Evolutionary conservation across 2,329 filamentous ascomycete genomes (phyloP).

Genomic region (Aaosphaeria arxii): DNA sequence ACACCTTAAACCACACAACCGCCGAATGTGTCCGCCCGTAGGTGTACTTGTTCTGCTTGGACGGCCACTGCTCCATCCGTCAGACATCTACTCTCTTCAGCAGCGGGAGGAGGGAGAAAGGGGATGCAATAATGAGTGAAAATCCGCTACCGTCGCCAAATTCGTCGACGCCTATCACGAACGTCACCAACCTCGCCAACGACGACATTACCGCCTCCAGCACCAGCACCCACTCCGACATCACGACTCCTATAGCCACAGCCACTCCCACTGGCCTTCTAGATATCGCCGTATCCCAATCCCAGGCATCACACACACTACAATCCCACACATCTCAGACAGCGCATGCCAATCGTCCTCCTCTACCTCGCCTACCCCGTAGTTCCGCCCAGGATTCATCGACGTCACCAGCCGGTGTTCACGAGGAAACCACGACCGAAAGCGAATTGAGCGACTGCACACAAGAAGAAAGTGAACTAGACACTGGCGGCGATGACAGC

Average conservation of each 20-base stretch:
- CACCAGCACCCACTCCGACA: not conserved
- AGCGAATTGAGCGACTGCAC: slow-evolving; percentile 13
- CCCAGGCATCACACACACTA: slow-evolving; percentile 6
- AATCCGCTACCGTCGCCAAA: slow-evolving; percentile 21
- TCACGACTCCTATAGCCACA: too few relatives aligned
- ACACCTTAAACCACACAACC: not conserved
- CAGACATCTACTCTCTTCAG: slow-evolving; percentile 13
- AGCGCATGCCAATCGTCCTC: slow-evolving; percentile 12
- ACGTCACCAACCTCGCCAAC: slow-evolving; percentile 1
- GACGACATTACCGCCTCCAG: slow-evolving; percentile 6
- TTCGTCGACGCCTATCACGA: slow-evolving; percentile 7
- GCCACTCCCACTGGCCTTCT: too few relatives aligned
- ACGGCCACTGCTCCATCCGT: slow-evolving; percentile 9
- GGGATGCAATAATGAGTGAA: slow-evolving; percentile 29
- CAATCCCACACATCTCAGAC: not conserved
- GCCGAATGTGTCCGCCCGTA: slow-evolving; percentile 11
- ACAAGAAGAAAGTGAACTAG: slow-evolving; percentile 2
- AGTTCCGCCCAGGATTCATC: slow-evolving; percentile 8
- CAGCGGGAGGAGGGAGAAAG: slow-evolving; percentile 16
- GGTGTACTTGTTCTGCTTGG: slow-evolving; percentile 1
- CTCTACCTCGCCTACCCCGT: slow-evolving; percentile 24
- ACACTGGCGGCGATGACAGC: not conserved
- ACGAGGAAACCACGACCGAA: slow-evolving; percentile 17
- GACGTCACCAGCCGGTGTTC: slow-evolving; percentile 1
- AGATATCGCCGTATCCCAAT: not conserved